Percentiles rank a stretch among this genome's conserved stretches.
Evolutionary conservation across 140 eudicot species (phyloP).

Genomic region (Stevia rebaudiana): DNA sequence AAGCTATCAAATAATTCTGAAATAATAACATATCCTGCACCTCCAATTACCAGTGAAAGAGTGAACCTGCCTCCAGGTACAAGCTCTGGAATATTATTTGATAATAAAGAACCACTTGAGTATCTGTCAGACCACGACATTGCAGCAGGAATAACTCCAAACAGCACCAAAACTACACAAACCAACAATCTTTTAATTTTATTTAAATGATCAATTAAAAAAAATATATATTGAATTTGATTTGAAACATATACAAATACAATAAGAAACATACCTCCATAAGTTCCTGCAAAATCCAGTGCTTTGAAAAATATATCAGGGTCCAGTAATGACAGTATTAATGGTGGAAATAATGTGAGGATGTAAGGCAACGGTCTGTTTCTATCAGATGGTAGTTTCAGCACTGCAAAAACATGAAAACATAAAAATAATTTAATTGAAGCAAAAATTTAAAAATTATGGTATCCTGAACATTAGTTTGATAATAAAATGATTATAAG

Average conservation of each 20-base stretch:
- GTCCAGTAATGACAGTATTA: constrained; percentile 65
- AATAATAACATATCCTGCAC: constrained; percentile 65
- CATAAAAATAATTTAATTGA: too few species aligned
- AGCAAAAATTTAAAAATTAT: neutral
- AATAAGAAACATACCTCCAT: constrained; percentile 61
- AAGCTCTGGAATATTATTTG: constrained; percentile 41
- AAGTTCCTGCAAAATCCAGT: constrained; percentile 97
- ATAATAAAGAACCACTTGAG: constrained; percentile 30
- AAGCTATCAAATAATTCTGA: constrained; percentile 65
- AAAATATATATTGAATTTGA: too few species aligned
- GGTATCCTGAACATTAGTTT: neutral
- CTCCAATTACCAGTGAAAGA: constrained; percentile 77
- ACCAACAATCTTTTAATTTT: too few species aligned
- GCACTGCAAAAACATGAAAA: constrained; percentile 47
- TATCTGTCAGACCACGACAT: constrained; percentile 95
- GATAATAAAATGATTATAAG: neutral
- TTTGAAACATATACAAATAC: neutral
- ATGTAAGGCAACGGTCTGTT: constrained; percentile 68
- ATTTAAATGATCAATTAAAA: neutral
- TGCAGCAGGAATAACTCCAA: constrained; percentile 93
- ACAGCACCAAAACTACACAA: constrained; percentile 75
- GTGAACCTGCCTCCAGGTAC: constrained; percentile 91
- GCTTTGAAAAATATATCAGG: constrained; percentile 97
- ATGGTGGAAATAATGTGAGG: constrained; percentile 77
- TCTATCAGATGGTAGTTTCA: constrained; percentile 77